Evolutionary conservation across 768 basidiomycete species (phyloP), one percentile per base, ranked within the genome.

Genomic region (Filobasidium floriforme): DNA sequence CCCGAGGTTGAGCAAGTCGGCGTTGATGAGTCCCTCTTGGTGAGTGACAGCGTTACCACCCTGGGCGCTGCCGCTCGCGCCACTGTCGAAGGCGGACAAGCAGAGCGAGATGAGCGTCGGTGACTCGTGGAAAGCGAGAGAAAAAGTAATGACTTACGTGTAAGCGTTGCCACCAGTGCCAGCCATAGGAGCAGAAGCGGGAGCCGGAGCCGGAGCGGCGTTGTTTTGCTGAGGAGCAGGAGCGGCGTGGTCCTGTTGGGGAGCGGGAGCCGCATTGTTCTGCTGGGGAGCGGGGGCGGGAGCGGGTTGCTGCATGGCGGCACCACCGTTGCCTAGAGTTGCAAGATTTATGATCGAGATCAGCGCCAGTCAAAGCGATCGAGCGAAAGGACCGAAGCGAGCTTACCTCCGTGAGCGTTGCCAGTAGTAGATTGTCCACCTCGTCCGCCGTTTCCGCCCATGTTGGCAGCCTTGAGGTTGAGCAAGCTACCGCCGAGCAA

Each of bases 1-100:
- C n/a, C n/a, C 54, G 15, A 26, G 26, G 54, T 57, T 57, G 54
- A 57, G 54, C 22, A 57, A 32, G 54, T 57, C 15, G 54, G 54
- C 54, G 54, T 57, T 57, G 54, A 57, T 57, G 22, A 57, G 22
- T 28, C 54, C 54, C 6, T 28, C 5, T 24, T 57, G 54, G 22
- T 15, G 7, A n/a, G 54, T 57, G 6, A 2, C 24, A 15, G 54
- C 22, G 54, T 57, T 24, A 19, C 54, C 54, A 57, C 54, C 54
- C 24, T 57, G 12, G 29, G 54, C 54, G 54, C 7, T 26, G 14
- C 54, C 54, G 29, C 24, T 32, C 24, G 54, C 22, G 15, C 54
- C 54, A 28, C 54, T 57, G 26, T 57, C 18, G 46, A 57, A 18
- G 46, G 15, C 18, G 22, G 15, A 7, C 54, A 14, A 26, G 54